A percentile compares a stretch with the other conserved stretches of the same genome.
Conservation (phyloP, 352 stramenopile species). For the Globisporangium abappressorium region DNA sequence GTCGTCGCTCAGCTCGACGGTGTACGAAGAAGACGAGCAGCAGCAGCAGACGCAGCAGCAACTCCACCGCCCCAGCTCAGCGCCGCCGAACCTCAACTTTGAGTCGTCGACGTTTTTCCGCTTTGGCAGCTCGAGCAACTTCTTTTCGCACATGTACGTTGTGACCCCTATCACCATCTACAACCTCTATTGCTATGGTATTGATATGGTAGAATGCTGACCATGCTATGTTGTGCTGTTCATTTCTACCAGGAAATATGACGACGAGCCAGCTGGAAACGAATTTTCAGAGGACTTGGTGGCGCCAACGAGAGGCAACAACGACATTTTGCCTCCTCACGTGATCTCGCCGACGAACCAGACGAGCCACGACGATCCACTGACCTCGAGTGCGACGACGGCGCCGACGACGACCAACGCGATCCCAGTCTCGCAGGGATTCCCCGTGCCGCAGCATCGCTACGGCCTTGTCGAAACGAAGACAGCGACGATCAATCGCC, state of each 20-base stretch:
- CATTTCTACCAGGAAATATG: conserved; percentile 26
- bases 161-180: not conserved
- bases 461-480: conserved; percentile 3
- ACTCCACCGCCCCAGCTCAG: conserved; percentile 17
- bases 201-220: not conserved
- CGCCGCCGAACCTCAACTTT: conserved; percentile 30
- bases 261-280: conserved; percentile 22
- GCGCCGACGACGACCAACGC: not conserved
- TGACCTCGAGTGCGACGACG: not conserved
- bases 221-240: not conserved
- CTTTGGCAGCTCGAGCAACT: conserved; percentile 41
- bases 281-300: conserved; percentile 7
- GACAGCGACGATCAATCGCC: not conserved
- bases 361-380: conserved; percentile 25
- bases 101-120: conserved; percentile 44
- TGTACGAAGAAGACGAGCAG: conserved; percentile 28
- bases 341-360: conserved; percentile 49
- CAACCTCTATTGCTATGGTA: not conserved
- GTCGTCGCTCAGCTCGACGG: conserved; percentile 25
- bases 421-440: conserved; percentile 13
- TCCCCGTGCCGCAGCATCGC: conserved; percentile 8
- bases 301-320: conserved; percentile 26
- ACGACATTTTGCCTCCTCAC: conserved; percentile 28
- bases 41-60: conserved; percentile 3
- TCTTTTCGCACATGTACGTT: conserved; percentile 43